Conservation (phyloP, 1,284 basidiomycete genomes). For the Ceratobasidium sp. region DNA sequence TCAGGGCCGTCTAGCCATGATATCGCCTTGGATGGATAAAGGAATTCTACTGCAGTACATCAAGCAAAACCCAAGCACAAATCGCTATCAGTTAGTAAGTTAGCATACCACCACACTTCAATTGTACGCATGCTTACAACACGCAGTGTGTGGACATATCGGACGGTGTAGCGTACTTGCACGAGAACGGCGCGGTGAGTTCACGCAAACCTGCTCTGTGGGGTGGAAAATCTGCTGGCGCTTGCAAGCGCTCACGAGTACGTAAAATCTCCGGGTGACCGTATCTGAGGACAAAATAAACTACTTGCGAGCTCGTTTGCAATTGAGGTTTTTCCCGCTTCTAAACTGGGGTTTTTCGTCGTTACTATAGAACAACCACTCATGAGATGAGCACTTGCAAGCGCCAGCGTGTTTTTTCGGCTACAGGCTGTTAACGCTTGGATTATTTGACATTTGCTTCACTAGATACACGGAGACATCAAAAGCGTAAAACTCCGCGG, state of each 20-base stretch:
- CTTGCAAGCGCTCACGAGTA: no score
- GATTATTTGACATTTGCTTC: neutral
- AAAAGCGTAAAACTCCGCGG: neutral
- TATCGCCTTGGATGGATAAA: no score
- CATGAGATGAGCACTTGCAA: no score
- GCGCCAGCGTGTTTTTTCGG: no score
- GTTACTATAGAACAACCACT: no score
- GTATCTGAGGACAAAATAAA: no score
- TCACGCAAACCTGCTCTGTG: no score
- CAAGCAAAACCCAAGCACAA: neutral
- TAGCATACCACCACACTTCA: neutral
- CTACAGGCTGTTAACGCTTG: neutral
- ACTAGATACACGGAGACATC: conserved; percentile 19
- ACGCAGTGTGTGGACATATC: neutral
- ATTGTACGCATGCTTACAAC: neutral
- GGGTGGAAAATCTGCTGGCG: no score
- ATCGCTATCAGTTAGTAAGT: neutral
- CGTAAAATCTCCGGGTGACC: no score
- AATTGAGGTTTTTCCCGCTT: no score
- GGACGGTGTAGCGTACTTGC: conserved; percentile 7
- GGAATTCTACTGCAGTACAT: neutral
- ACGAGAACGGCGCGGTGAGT: neutral
- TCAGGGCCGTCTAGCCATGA: neutral
- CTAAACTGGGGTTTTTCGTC: no score
- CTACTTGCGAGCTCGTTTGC: no score